These are phyloP conservation scores for Mucor piriformis DNA, from an alignment of 371 early-diverging fungal species.

Conservation along the genomic window DNA sequence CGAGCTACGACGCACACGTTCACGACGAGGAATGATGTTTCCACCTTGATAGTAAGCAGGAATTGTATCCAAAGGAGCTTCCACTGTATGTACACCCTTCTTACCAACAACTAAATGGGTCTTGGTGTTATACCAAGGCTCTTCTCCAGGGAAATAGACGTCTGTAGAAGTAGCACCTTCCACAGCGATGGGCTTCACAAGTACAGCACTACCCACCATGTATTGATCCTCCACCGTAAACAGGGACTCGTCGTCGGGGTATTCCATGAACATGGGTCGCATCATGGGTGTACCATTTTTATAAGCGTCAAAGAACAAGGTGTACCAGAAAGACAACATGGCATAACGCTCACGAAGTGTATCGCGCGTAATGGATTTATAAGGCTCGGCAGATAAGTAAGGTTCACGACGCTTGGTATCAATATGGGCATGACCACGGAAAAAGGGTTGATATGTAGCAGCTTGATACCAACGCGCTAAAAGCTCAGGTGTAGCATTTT, in stretches of 20 bases:
- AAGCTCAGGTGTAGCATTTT: constrained; percentile 80
- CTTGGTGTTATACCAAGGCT: constrained; percentile 81
- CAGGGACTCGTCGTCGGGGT: constrained; percentile 72
- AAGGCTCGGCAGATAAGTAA: constrained; percentile 88
- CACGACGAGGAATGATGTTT: constrained; percentile 81
- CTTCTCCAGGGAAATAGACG: constrained; percentile 69
- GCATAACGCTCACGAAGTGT: constrained; percentile 79
- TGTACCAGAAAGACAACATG: constrained; percentile 82
- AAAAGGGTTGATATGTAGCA: constrained; percentile 91
- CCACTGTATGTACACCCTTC: constrained; percentile 54
- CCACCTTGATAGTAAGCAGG: constrained; percentile 91
- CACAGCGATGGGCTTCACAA: constrained; percentile 76
- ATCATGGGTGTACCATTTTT: constrained; percentile 75
- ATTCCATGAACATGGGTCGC: constrained; percentile 83
- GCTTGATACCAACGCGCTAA: constrained; percentile 90
- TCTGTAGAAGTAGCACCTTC: constrained; percentile 57
- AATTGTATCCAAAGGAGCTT: constrained; percentile 73
- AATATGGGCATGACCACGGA: constrained; percentile 92
- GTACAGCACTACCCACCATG: constrained; percentile 77
- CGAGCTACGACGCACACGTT: constrained; percentile 86
- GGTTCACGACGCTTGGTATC: constrained; percentile 96
- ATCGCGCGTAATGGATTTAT: constrained; percentile 68
- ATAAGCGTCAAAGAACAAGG: constrained; percentile 74
- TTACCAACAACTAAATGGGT: constrained; percentile 49
- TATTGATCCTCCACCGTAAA: constrained; percentile 83